These are phyloP conservation scores for Coemansia pectinata DNA, from an alignment of 192 early-diverging fungal genomes.

Conservation along the genomic window DNA sequence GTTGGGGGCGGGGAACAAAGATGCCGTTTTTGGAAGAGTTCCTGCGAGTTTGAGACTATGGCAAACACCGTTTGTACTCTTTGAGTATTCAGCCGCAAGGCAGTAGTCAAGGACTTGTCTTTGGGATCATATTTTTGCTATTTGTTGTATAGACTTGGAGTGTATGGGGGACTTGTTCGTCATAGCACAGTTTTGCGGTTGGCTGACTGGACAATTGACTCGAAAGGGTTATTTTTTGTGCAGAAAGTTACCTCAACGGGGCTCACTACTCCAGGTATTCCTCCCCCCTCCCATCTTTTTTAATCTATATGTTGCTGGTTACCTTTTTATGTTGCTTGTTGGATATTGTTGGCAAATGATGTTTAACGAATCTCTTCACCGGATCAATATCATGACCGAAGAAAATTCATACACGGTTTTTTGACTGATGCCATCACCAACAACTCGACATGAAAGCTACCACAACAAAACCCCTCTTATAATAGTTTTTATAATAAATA, in stretches of 20 bases:
- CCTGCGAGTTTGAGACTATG: slow-evolving; percentile 5
- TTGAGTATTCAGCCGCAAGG: slow-evolving; percentile 2
- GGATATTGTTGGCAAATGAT: slow-evolving; percentile 34
- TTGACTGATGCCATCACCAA: slow-evolving; percentile 33
- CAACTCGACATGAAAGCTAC: not conserved
- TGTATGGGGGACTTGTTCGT: slow-evolving; percentile 40
- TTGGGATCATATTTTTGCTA: not conserved
- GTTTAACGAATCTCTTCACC: slow-evolving; percentile 57
- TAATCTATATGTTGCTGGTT: slow-evolving; percentile 16
- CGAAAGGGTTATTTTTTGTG: not conserved
- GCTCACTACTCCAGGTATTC: slow-evolving; percentile 58
- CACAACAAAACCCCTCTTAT: not conserved
- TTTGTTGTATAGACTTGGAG: not conserved
- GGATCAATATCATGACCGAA: slow-evolving; percentile 45
- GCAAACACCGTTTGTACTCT: not conserved
- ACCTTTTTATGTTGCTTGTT: not conserved
- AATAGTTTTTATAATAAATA: not conserved
- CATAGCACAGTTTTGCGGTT: slow-evolving; percentile 60
- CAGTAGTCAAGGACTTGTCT: slow-evolving; percentile 6
- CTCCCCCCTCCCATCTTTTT: slow-evolving; percentile 27
- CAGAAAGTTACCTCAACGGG: slow-evolving; percentile 54
- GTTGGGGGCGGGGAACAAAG: slow-evolving; percentile 22
- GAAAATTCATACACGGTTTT: slow-evolving; percentile 37
- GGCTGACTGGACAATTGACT: slow-evolving; percentile 10
- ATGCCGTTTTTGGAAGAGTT: slow-evolving; percentile 10